Base-by-base conservation (phyloP, 2,329 filamentous ascomycete species). In the Colletotrichum lupini region DNA sequence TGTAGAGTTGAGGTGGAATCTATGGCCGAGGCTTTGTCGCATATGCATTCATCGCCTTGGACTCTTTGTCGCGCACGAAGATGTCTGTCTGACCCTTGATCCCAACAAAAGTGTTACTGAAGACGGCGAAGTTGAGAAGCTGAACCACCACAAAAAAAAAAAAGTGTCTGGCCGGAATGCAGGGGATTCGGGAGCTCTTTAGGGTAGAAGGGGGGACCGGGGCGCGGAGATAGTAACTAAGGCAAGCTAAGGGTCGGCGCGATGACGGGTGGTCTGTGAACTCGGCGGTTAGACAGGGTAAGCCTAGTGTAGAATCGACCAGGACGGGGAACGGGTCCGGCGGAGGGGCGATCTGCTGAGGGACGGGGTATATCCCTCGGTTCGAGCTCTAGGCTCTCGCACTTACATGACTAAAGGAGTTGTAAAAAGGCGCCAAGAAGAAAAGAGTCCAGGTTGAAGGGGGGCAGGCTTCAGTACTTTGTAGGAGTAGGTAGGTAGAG, bases 241-340 rank as follows among this genome's bases (percentile, higher is more conserved):
- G 35, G 57, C 46, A 35, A 69, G 58, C 37, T 35, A 62, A 69
- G 59, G 70, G 53, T 59, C 59, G 70, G 66, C 66, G 66, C 70
- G 70, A 70, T 65, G 70, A 70, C 66, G 55, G 68, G 66, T 68
- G 58, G 66, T 60, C 70, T 73, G 52, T 70, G 42, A 65, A 64
- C 46, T 64, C 53, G 59, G 70, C 66, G 70, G 70, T 73, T 73
- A 73, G 70, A 73, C 60, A 63, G 66, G 70, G 55, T 60, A 64
- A 35, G 58, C 66, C 55, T 70, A 64, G 70, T n/a, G 32, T 49
- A 32, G 53, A 28, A 30, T 64, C 52, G 66, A 35, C 53, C 42
- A 63, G 53, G 60, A 59, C 59, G 66, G 59, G 66, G 59, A 72
- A 72, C 65, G 53, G 42, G 53, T 58, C 66, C 42, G 59, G 65